Base-by-base conservation (phyloP, 1,139 yeast species). In the Groenewaldozyma auringiensis region DNA sequence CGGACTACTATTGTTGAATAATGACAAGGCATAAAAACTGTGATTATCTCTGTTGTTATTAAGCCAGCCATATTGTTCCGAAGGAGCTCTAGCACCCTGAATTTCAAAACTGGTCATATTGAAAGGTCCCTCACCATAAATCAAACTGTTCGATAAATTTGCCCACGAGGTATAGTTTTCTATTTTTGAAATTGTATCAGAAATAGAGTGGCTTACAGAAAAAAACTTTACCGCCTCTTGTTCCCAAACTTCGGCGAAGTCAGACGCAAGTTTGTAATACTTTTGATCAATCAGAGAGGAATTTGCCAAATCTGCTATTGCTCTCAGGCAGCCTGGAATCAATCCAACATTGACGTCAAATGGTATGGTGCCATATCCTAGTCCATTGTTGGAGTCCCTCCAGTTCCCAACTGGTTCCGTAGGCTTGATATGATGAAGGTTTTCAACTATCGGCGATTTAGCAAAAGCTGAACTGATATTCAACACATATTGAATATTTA, bases 241-340 rank as follows among this genome's bases (percentile, higher is more conserved):
- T 21, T 44, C 48, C 49, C 49, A 47, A 3, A 44, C 48, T 22
- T 44, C 35, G 13, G 48, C 48, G 32, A 41, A 47, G 21, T 41
- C 20, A 21, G 34, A 13, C 2, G 48, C 49, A 21, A 11, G 22
- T 9, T 37, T 41, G 9, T 33, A 4, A 37, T 44, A 47, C 8
- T 18, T 18, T 14, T 14, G 22, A 33, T 45, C 45, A 18, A 47
- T 44, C 21, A 45, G 27, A 16, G 40, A 32, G 11, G 45, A 41
- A 13, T 45, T 39, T 2, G 49, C 35, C 34, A 47, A 32, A 18
- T 37, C 41, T 9, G 43, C 47, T 37, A 47, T 47, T 2, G 49
- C 47, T 29, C 48, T 38, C 4, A 45, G 41, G 22, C 48, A 46
- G 2, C 48, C 50, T 8, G 50, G 48, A n/a, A 45, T 43, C 13